Percentiles rank a stretch among this genome's conserved stretches.
Conservation (phyloP, 208 protist genomes). For the Acanthamoeba royreba region DNA sequence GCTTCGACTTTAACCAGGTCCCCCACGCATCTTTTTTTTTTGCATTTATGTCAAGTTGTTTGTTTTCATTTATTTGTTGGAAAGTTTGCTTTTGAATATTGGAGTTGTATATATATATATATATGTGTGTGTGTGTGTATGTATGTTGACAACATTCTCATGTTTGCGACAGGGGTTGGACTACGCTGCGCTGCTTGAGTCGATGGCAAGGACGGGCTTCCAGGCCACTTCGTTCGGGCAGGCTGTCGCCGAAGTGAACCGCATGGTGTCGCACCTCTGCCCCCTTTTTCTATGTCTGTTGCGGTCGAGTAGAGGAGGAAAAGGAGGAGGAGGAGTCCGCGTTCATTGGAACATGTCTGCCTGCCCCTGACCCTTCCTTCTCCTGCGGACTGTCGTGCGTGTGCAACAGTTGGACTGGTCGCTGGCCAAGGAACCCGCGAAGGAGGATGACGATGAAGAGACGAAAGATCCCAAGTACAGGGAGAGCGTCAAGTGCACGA, state of each 20-base stretch:
- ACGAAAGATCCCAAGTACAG: conserved; percentile 42
- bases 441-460: conserved; percentile 52
- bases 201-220: conserved; percentile 82
- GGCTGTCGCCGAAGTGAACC: conserved; percentile 84
- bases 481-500: conserved; percentile 74
- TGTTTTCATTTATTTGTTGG: too few relatives aligned
- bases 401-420: conserved; percentile 8
- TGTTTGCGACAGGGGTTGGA: neutral
- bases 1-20: neutral
- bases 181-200: neutral
- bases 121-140: too few relatives aligned
- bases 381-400: neutral
- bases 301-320: neutral
- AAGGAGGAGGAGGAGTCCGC: neutral
- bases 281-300: too few relatives aligned
- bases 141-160: too few relatives aligned
- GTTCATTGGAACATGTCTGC: neutral
- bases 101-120: too few relatives aligned
- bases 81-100: too few relatives aligned
- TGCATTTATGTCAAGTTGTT: too few relatives aligned
- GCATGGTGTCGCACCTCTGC: conserved; percentile 76
- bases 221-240: conserved; percentile 83
- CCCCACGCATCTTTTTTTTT: too few relatives aligned
- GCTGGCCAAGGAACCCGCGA: neutral
- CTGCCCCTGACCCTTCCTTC: neutral